phyloP scores from a whole-genome alignment of 75 land plant species.

The Selaginella moellendorffii region DNA sequence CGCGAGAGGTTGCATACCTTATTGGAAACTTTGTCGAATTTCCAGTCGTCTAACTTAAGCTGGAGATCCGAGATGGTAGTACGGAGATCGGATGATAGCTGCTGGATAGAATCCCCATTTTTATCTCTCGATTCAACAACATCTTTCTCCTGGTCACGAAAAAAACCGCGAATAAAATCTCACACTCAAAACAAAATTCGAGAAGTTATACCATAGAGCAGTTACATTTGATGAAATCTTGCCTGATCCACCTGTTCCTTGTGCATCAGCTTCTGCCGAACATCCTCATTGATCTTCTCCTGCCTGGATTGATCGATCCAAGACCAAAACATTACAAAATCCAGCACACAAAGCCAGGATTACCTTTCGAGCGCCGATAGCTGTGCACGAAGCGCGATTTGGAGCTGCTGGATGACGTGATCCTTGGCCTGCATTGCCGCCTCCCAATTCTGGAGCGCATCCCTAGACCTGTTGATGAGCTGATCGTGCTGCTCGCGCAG shows the following conservation, averaged over 20 bases:
- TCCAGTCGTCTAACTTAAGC: not conserved
- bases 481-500: constrained; percentile 20
- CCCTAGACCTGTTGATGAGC: constrained; percentile 14
- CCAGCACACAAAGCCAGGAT: not conserved
- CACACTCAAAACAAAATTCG: not conserved
- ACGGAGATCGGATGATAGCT: not conserved
- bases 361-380: not conserved
- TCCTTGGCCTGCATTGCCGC: constrained; percentile 18
- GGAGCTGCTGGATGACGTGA: constrained; percentile 19
- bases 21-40: no score
- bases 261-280: not conserved
- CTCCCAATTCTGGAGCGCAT: constrained; percentile 23
- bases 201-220: not conserved
- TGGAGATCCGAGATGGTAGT: not conserved
- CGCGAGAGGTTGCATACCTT: no score
- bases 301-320: no score
- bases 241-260: not conserved
- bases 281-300: not conserved
- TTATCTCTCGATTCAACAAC: not conserved
- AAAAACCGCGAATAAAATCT: not conserved
- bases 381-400: constrained; percentile 7
- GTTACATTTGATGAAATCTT: not conserved
- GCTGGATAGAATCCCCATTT: not conserved
- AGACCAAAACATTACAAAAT: no score
- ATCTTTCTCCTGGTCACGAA: not conserved